These are phyloP conservation scores for Pochonia chlamydosporia DNA, from an alignment of 2,329 filamentous ascomycete species.

Conservation along the genomic window DNA sequence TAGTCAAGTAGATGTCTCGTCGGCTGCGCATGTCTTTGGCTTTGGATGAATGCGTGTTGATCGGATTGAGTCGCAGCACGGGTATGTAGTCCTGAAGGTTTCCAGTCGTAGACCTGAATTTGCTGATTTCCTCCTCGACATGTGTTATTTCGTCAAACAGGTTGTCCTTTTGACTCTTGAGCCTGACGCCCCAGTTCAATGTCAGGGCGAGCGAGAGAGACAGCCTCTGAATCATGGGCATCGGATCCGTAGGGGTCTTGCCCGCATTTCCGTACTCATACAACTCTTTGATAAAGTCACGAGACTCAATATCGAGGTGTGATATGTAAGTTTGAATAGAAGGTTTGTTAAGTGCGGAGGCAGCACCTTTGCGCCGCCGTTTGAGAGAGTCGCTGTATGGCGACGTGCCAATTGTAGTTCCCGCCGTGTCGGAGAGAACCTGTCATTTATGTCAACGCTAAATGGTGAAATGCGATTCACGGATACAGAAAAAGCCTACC, in stretches of 20 bases:
- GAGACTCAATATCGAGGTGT: constrained; percentile 57
- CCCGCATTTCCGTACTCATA: constrained; percentile 52
- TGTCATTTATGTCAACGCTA: constrained; percentile 17
- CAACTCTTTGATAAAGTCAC: constrained; percentile 56
- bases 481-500: constrained; percentile 21
- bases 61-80: constrained; percentile 52
- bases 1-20: constrained; percentile 53
- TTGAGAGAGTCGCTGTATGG: constrained; percentile 62
- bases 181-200: constrained; percentile 59
- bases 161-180: constrained; percentile 50
- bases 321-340: constrained; percentile 57
- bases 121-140: constrained; percentile 55
- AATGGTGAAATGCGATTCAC: neutral
- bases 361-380: constrained; percentile 57
- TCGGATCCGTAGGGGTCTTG: constrained; percentile 50
- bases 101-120: constrained; percentile 53
- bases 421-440: constrained; percentile 59
- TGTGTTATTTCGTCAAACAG: constrained; percentile 59
- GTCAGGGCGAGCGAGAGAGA: constrained; percentile 57
- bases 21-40: constrained; percentile 55
- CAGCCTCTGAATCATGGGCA: constrained; percentile 63
- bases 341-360: constrained; percentile 59
- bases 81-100: constrained; percentile 59
- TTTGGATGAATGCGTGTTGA: constrained; percentile 50
- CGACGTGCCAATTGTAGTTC: constrained; percentile 63